Evolutionary conservation across 1,139 yeast genomes (phyloP).

Genomic region (Debaryomyces udenii): DNA sequence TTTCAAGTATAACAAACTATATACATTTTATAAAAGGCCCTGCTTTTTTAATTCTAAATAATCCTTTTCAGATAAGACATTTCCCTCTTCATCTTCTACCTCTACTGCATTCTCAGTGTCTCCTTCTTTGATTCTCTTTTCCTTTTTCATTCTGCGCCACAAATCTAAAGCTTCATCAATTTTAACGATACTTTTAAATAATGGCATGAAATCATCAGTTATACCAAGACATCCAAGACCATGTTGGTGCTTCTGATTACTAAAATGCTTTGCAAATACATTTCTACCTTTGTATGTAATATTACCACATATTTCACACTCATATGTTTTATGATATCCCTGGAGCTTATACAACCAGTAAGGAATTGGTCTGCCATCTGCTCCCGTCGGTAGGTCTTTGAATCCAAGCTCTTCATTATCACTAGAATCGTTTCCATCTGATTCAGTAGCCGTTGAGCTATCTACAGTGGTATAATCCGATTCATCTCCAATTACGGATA

Average conservation of each 20-base stretch:
- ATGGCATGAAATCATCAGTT: slow-evolving; percentile 33
- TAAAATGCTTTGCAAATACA: slow-evolving; percentile 74
- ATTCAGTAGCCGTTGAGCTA: slow-evolving; percentile 38
- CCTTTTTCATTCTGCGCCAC: slow-evolving; percentile 51
- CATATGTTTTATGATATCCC: slow-evolving; percentile 73
- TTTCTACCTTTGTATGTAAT: slow-evolving; percentile 71
- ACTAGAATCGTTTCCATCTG: slow-evolving; percentile 23
- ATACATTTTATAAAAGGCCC: slow-evolving; percentile 53
- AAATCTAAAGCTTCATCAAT: slow-evolving; percentile 71
- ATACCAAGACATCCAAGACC: slow-evolving; percentile 82
- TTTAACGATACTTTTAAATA: slow-evolving; percentile 65
- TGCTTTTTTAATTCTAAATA: slow-evolving; percentile 84
- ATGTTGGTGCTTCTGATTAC: slow-evolving; percentile 65
- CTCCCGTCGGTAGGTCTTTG: slow-evolving; percentile 73
- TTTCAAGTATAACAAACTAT: slow-evolving; percentile 4
- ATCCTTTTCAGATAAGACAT: slow-evolving; percentile 83
- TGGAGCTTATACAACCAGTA: slow-evolving; percentile 89
- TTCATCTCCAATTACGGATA: slow-evolving; percentile 35
- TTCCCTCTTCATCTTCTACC: slow-evolving; percentile 91
- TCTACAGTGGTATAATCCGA: slow-evolving; percentile 37
- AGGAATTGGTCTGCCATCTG: slow-evolving; percentile 92
- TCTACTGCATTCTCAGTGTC: slow-evolving; percentile 65
- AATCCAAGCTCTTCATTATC: slow-evolving; percentile 27
- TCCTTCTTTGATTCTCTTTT: slow-evolving; percentile 40
- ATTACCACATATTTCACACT: slow-evolving; percentile 90